Percentiles rank a stretch among this genome's conserved stretches.
These are phyloP conservation scores for Lipomyces sp. DNA, from an alignment of 805 yeast species.

Conservation along the genomic window DNA sequence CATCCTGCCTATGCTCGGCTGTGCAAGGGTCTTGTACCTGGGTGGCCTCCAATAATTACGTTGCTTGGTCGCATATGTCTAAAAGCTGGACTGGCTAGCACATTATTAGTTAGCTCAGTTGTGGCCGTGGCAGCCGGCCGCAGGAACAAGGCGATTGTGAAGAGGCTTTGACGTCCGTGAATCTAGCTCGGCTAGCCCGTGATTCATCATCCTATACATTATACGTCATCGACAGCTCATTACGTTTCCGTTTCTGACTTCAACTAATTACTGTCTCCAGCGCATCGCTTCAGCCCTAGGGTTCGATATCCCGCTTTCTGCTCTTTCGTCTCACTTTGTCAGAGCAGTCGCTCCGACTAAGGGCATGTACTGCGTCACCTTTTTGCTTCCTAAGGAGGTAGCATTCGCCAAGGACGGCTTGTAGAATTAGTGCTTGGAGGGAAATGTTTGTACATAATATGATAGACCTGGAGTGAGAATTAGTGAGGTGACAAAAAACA, in stretches of 20 bases:
- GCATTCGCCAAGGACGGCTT: conserved; percentile 40
- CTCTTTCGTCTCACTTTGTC: conserved; percentile 74
- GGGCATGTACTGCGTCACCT: conserved; percentile 90
- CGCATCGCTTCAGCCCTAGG: conserved; percentile 51
- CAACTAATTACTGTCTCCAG: conserved; percentile 14
- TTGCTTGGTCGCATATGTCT: too few species aligned
- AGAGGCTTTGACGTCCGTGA: neutral
- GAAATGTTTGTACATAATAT: neutral
- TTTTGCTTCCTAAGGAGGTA: conserved; percentile 57
- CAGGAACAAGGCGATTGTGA: neutral
- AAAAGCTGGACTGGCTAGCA: too few species aligned
- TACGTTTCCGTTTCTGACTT: neutral
- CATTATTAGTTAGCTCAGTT: too few species aligned
- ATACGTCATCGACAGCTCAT: neutral
- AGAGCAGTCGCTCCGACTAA: conserved; percentile 96
- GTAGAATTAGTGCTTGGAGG: neutral
- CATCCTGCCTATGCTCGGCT: too few species aligned
- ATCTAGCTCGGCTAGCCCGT: neutral
- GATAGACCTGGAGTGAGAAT: neutral
- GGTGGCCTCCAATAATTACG: too few species aligned
- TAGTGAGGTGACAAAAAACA: neutral
- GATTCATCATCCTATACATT: neutral
- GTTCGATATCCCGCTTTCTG: conserved; percentile 52
- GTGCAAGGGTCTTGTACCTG: too few species aligned
- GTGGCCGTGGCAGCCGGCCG: too few species aligned